Base-by-base conservation (phyloP, 495 filamentous ascomycete genomes). In the Penicillium coprophilum region DNA sequence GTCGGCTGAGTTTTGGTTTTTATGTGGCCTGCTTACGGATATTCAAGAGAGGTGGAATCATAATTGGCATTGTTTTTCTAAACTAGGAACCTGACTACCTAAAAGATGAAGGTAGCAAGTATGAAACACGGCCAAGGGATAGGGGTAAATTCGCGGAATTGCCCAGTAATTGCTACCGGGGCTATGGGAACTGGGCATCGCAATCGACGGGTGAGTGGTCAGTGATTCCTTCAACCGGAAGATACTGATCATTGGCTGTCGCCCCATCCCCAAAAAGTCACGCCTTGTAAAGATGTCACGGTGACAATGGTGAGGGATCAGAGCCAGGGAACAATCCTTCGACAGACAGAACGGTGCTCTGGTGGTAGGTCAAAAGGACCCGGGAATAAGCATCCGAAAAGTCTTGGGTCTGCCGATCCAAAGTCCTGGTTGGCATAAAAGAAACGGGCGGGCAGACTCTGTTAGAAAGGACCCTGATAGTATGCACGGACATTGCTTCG, bases 381-480 rank as follows among this genome's bases (percentile, higher is more conserved):
- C 34, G 19, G 34, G 50, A 34, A 38, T 45, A 28, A 62, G 54
- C 46, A 62, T 57, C 41, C 54, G 40, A 19, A 40, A 28, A 23
- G 34, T 46, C 52, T 46, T 58, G 41, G 40, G 45, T 47, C 60
- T 40, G 55, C 52, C 43, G 48, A 61, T 59, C 41, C 54, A 41
- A 58, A 46, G 43, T 63, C 53, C 57, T 54, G 56, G 55, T 66
- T 53, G 58, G 55, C 50, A 49, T 57, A 36, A 38, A 59, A 61
- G 48, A 61, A 55, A 63, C 39, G 50, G 65, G 60, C 57, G 63
- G 55, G 63, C 50, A 66, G 46, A 63, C 57, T 64, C 59, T 62
- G 55, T 43, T 61, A 56, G 58, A 65, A 68, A 53, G 47, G 60
- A 51, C 54, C 53, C 49, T 58, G 50, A 57, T 55, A 60, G 59